Percentiles rank a stretch among this genome's conserved stretches.
These are phyloP conservation scores for Fusarium camptoceras DNA, from an alignment of 2,329 filamentous ascomycete genomes.

Conservation along the genomic window DNA sequence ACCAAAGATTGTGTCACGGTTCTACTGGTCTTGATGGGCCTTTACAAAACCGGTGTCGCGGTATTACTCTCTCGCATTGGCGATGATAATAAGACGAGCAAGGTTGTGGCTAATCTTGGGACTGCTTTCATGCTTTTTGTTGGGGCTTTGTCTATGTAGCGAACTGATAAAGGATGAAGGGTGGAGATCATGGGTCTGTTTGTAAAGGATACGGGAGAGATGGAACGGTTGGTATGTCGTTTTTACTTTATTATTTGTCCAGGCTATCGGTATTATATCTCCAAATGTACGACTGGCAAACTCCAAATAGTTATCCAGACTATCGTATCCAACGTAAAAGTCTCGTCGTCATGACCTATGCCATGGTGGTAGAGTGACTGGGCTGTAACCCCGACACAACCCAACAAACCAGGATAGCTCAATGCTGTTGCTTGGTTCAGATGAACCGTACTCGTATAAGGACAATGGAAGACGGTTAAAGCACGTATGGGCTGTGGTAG, in stretches of 20 bases:
- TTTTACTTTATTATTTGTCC: neutral
- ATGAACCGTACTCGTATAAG: neutral
- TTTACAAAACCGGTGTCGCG: conserved; percentile 6
- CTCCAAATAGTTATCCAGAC: too few species aligned
- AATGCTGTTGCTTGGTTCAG: neutral
- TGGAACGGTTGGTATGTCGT: neutral
- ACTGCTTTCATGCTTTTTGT: neutral
- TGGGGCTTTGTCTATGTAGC: neutral
- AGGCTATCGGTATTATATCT: too few species aligned
- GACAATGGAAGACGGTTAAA: fast-evolving
- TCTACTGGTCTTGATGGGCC: neutral
- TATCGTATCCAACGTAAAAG: neutral
- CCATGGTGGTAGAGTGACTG: too few species aligned
- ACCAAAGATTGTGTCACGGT: neutral
- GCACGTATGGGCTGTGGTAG: neutral
- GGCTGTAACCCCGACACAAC: neutral
- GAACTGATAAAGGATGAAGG: neutral
- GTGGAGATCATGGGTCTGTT: neutral
- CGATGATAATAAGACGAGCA: neutral
- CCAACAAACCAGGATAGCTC: fast-evolving
- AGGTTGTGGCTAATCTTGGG: neutral
- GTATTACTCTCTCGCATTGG: neutral
- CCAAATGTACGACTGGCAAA: too few species aligned
- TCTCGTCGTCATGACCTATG: too few species aligned
- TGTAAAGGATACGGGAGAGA: neutral